Base-by-base conservation (phyloP, 2,329 filamentous ascomycete genomes). In the Colletotrichum tabaci region DNA sequence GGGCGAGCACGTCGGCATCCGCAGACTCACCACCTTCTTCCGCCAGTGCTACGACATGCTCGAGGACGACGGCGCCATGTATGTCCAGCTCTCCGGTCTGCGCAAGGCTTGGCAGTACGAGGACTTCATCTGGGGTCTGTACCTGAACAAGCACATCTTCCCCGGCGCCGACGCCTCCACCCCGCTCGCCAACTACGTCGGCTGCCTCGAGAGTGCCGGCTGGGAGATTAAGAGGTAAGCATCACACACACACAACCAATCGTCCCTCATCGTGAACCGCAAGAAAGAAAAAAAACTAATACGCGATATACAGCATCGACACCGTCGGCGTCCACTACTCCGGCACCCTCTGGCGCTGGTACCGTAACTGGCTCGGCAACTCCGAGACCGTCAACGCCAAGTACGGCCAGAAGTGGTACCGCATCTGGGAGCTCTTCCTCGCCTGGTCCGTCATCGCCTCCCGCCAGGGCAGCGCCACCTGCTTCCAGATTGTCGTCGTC, bases 101-200 rank as follows among this genome's bases (percentile, higher is more conserved):
- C 93, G 96, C 77, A 97, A 97, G 87, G 87, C 89, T 74, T 98
- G 96, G 96, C 96, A 98, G 84, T 98, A 98, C 80, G 95, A 98
- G 87, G 96, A 98, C 85, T 89, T 98, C 62, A 93, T 96, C 82
- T 98, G 96, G 96, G 96, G 96, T 81, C 89, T 98, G 57, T 98
- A 98, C 89, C 97, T 98, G 95, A 98, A 98, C 92, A 98, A 98
- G 87, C 98, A 98, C 84, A 89, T 98, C 82, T 98, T 98, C 90
- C 96, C 95, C 44, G 96, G 96, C 81, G 96, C 96, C 62, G 96
- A 98, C 81, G 96, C 96, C 63, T 97, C 94, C 53, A 97, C 95
- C 70, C 96, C 96, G 62, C 91, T 99, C 60, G 94, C 94, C 76
- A 96, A 92, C 84, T 94, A 96, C 78, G 87, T 97, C 77, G 91